Percentiles rank a stretch among this genome's conserved stretches.
phyloP scores from a whole-genome alignment of 257 asterid genomes.

The Eustoma russellianum region DNA sequence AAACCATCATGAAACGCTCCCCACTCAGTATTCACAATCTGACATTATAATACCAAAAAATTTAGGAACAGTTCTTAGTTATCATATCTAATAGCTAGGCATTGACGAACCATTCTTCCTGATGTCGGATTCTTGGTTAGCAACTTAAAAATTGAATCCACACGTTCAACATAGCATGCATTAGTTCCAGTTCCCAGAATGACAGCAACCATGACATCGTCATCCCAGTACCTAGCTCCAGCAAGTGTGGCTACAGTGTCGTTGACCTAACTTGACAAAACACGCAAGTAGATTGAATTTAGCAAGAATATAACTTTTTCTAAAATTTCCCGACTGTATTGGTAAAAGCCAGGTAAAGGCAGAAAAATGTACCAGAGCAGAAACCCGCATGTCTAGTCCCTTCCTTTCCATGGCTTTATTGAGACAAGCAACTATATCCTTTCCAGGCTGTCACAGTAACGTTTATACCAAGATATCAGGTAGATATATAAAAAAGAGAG shows the following conservation, averaged over 20 bases:
- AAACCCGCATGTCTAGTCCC: conserved; percentile 55
- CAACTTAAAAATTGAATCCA: conserved; percentile 54
- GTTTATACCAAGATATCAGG: too few species aligned
- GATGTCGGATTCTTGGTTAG: conserved; percentile 23
- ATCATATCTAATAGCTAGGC: not conserved
- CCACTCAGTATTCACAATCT: conserved; percentile 77
- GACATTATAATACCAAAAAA: conserved; percentile 9
- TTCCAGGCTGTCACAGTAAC: conserved; percentile 49
- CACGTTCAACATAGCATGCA: conserved; percentile 62
- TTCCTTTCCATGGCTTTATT: conserved; percentile 69
- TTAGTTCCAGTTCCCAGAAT: conserved; percentile 76
- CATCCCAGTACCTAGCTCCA: conserved; percentile 73
- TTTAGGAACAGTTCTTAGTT: not conserved
- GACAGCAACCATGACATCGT: conserved; percentile 72
- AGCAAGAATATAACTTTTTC: not conserved
- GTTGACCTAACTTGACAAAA: conserved; percentile 55
- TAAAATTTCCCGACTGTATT: not conserved
- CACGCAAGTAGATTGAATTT: conserved; percentile 2
- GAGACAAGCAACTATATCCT: conserved; percentile 64
- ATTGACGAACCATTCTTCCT: conserved; percentile 37
- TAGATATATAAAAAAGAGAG: too few species aligned
- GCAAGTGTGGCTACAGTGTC: conserved; percentile 80
- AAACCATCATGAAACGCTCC: conserved; percentile 72
- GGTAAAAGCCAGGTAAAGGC: conserved; percentile 1
- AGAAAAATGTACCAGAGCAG: conserved; percentile 52